phyloP scores from a whole-genome alignment of 1,139 yeast species.

The Yamadazyma blattariae region DNA sequence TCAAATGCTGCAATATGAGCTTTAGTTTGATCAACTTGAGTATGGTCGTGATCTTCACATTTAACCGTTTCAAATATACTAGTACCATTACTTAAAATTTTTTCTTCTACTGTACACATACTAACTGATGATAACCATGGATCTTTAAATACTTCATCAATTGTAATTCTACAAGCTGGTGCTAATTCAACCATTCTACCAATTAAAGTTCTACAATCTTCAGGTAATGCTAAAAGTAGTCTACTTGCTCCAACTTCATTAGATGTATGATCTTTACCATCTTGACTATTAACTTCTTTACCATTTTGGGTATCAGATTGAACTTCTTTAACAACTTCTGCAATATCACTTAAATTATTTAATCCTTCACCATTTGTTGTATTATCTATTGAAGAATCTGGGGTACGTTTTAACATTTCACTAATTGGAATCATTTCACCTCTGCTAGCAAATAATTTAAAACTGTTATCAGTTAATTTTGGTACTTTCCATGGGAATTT shows the following conservation, averaged over 20 bases:
- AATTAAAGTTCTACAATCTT: slow-evolving; percentile 62
- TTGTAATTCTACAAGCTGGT: slow-evolving; percentile 81
- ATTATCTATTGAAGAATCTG: slow-evolving; percentile 15
- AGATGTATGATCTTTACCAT: slow-evolving; percentile 46
- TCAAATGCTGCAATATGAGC: slow-evolving; percentile 95
- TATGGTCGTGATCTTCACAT: slow-evolving; percentile 70
- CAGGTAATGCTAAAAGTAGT: slow-evolving; percentile 65
- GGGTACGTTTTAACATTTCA: slow-evolving; percentile 41
- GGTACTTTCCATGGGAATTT: slow-evolving; percentile 98
- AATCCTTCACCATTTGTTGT: slow-evolving; percentile 13
- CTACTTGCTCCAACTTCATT: slow-evolving; percentile 69
- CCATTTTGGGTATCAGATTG: too few species aligned
- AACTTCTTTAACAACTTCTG: slow-evolving; percentile 22
- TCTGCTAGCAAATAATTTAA: slow-evolving; percentile 58
- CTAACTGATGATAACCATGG: slow-evolving; percentile 66
- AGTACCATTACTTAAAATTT: slow-evolving; percentile 30
- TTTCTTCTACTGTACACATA: slow-evolving; percentile 63
- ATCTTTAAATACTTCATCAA: slow-evolving; percentile 80
- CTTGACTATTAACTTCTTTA: slow-evolving; percentile 5
- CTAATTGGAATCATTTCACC: slow-evolving; percentile 43
- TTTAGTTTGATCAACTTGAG: slow-evolving; percentile 86
- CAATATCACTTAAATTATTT: slow-evolving; percentile 28
- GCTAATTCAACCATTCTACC: slow-evolving; percentile 78
- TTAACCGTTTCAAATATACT: slow-evolving; percentile 28
- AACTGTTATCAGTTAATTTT: slow-evolving; percentile 79